These are phyloP conservation scores for Arabidopsis arenosa DNA, from an alignment of 345 rosid species.

Conservation along the genomic window DNA sequence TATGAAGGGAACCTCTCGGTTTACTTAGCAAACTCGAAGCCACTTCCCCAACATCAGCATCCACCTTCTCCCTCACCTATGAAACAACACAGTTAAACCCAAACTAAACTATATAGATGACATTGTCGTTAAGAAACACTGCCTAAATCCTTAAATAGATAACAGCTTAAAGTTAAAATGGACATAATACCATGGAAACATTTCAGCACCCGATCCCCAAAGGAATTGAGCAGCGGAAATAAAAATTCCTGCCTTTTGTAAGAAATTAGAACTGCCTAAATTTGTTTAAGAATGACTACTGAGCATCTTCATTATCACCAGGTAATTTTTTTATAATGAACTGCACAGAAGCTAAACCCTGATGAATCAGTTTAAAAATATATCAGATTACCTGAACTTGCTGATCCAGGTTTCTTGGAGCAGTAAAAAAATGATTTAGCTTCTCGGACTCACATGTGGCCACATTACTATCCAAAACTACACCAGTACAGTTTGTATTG, in stretches of 20 bases:
- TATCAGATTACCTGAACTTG: slow-evolving; percentile 51
- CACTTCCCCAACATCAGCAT: slow-evolving; percentile 43
- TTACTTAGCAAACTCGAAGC: slow-evolving; percentile 45
- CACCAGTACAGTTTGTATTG: slow-evolving; percentile 61
- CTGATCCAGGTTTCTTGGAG: slow-evolving; percentile 44
- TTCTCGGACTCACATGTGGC: slow-evolving; percentile 50
- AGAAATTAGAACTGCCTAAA: background rate
- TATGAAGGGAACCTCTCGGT: slow-evolving; percentile 33
- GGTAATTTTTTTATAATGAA: slow-evolving; percentile 7
- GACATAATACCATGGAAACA: background rate
- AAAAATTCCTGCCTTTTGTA: background rate
- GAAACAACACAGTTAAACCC: slow-evolving; percentile 23
- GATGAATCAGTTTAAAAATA: slow-evolving; percentile 9
- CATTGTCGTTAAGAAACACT: background rate
- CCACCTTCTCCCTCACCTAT: slow-evolving; percentile 46
- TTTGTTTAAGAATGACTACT: background rate
- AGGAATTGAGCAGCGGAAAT: background rate
- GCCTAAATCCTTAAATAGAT: background rate
- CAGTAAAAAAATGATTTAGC: slow-evolving; percentile 37
- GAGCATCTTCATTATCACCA: slow-evolving; percentile 3
- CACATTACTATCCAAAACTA: slow-evolving; percentile 58
- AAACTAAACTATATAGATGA: background rate
- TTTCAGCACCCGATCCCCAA: background rate
- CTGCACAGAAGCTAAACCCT: slow-evolving; percentile 1
- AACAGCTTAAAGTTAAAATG: slow-evolving; percentile 12